A percentile compares a stretch with the other conserved stretches of the same genome.
phyloP scores from a whole-genome alignment of 192 early-diverging fungal species.

The Linnemannia hyalina region DNA sequence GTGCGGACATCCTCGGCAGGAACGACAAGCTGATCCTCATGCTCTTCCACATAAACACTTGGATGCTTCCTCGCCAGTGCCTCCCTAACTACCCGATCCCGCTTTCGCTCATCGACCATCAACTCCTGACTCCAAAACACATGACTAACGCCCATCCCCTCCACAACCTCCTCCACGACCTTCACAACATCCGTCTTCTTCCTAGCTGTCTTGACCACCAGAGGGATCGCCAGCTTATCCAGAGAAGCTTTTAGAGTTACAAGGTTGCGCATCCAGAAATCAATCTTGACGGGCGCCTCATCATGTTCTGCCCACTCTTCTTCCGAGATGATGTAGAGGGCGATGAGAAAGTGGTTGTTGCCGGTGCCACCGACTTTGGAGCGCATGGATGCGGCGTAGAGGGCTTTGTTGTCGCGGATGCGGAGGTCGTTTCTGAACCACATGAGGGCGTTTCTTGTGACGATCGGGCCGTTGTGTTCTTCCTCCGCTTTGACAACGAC shows the following conservation, averaged over 20 bases:
- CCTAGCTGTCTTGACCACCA: constrained; percentile 55
- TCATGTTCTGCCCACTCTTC: constrained; percentile 70
- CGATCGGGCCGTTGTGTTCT: not conserved
- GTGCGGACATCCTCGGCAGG: constrained; percentile 62
- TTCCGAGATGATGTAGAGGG: constrained; percentile 68
- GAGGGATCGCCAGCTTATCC: constrained; percentile 55
- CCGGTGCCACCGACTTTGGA: constrained; percentile 24
- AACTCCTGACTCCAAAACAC: constrained; percentile 50
- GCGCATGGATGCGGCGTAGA: constrained; percentile 50
- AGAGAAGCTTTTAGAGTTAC: constrained; percentile 43
- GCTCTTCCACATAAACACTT: constrained; percentile 32
- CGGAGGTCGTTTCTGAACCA: constrained; percentile 67
- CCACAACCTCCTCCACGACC: constrained; percentile 11
- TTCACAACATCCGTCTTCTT: constrained; percentile 26
- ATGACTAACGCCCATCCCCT: constrained; percentile 42
- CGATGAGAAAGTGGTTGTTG: constrained; percentile 30
- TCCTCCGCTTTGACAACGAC: constrained; percentile 7
- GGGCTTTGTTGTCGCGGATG: constrained; percentile 58
- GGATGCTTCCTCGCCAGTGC: constrained; percentile 10
- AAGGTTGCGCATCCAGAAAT: constrained; percentile 68
- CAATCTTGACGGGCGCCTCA: constrained; percentile 64
- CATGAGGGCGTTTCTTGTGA: constrained; percentile 49
- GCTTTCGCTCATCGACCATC: constrained; percentile 61
- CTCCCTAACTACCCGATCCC: constrained; percentile 49
- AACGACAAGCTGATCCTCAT: constrained; percentile 71